Percentiles rank a stretch among this genome's conserved stretches.
Conservation (phyloP, 306 rosid genomes). For the Trichosanthes truncata region DNA sequence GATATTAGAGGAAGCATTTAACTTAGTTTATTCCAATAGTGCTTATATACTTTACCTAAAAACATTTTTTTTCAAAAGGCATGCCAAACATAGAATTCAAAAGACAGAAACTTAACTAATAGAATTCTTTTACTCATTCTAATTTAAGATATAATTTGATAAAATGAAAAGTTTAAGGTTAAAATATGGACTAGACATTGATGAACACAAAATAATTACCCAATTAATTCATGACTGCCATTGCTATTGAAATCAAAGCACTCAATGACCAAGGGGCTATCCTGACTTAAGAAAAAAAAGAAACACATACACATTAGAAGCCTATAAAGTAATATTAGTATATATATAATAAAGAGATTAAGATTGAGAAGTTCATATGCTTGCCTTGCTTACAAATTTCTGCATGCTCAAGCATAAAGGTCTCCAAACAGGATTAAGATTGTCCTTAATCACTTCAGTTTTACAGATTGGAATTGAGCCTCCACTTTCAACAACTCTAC, state of each 20-base stretch:
- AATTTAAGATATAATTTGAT: neutral
- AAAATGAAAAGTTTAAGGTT: neutral
- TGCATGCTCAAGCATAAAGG: conserved; percentile 46
- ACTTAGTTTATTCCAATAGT: neutral
- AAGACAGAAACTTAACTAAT: neutral
- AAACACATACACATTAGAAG: neutral
- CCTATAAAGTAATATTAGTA: neutral
- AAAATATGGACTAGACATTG: neutral
- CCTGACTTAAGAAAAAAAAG: conserved; percentile 35
- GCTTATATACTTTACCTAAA: neutral
- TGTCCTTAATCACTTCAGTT: conserved; percentile 67
- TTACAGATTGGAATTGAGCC: conserved; percentile 74
- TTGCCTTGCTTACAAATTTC: conserved; percentile 75
- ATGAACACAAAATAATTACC: conserved; percentile 34
- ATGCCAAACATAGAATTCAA: neutral
- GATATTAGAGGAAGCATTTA: neutral
- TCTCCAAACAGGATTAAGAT: conserved; percentile 76
- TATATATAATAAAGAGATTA: neutral
- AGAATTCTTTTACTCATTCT: neutral
- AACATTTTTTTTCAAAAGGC: neutral
- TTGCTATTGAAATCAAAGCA: conserved; percentile 81
- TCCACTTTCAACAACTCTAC: conserved; percentile 70
- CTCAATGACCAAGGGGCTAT: conserved; percentile 63
- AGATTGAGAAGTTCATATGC: neutral
- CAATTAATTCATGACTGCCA: conserved; percentile 68